Evolutionary conservation across 306 rosid genomes (phyloP), one percentile per base, ranked within the genome.

Genomic region (Pyrus bretschneideri): DNA sequence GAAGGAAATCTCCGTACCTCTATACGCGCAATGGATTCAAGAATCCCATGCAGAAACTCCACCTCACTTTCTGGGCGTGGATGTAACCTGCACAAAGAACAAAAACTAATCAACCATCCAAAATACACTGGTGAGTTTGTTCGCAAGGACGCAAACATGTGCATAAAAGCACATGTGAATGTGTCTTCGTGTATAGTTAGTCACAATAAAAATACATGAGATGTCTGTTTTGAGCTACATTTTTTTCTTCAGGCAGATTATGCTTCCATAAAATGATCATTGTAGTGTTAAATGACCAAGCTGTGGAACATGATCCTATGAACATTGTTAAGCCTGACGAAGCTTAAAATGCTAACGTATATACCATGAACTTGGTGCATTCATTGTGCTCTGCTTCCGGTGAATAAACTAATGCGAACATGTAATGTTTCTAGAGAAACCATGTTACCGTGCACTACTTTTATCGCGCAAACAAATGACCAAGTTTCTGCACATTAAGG

Each of bases 1-100:
- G 19, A 58, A 72, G 71, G 65, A 35, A 79, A 57, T 60, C 22
- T 58, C 9, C 64, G 33, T 84, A 94, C 98, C 98, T 94, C 98
- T 59, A 90, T 91, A 29, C 95, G 96, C 1, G 96, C 98, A 79
- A 94, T 91, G 74, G 97, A 94, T 86, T 94, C 98, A 59, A 94
- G 81, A 76, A 90, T 86, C 75, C 97, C 98, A 55, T 90, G 97
- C 88, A 90, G 82, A 83, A 82, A 91, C 74, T 91, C 91, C 4
- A 49, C 90, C 72, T 91, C 95, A 75, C 82, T 88, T 76, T 89
- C 85, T 61, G 97, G 98, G 67, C 93, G 94, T 65, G 98, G 98
- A 74, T 84, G 87, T 74, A 94, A 78, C 84, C 98, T 92, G 86
- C 79, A 76, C 51, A 77, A 14, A 74, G 49, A 67, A 75, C 33